Base-by-base conservation (phyloP, 768 basidiomycete species). In the Zangia roseola region DNA sequence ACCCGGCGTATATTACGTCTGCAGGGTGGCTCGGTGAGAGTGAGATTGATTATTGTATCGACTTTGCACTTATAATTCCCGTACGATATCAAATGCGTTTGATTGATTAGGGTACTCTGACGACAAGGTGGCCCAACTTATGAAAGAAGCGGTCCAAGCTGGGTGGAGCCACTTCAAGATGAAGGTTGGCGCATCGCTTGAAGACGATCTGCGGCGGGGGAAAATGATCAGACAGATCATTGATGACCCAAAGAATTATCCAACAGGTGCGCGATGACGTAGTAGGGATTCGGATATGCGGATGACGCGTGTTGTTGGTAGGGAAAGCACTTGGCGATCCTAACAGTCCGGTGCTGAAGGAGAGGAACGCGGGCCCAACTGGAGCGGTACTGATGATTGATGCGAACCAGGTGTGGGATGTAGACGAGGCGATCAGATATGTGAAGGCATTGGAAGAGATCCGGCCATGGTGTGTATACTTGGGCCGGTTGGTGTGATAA, bases 91-190 rank as follows among this genome's bases (percentile, higher is more conserved):
- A 23, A 5, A 19, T 17, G 38, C n/a, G 16, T 25, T 25, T 13
- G 33, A 43, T 21, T 25, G 36, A 39, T 37, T 17, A 81, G 86
- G 91, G 1, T 97, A 95, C 71, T 79, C 79, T 25, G 93, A 97
- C 66, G 92, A 93, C 63, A 95, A 95, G 62, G 83, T 95, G 40
- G 79, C 81, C 1, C 78, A 81, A 3, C 78, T 97, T 34, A 94
- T 90, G 10, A 83, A 83, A 59, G 90, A 91, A 59, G 89, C 91
- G n/a, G 75, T 97, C 40, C 69, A 75, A 8, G 80, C 78, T 28
- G 94, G 94, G 19, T 97, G 94, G 82, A 97, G 90, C 69, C 91
- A 94, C 73, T 95, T 97, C 81, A 97, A 97, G 74, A 91, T 95
- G 84, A 97, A 97, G 71, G 93, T 97, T 54, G 94, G 94, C 36